Evolutionary conservation across 225 moss, liverwort and hornwort genomes (phyloP).

Genomic region (Rhytidiadelphus loreus): DNA sequence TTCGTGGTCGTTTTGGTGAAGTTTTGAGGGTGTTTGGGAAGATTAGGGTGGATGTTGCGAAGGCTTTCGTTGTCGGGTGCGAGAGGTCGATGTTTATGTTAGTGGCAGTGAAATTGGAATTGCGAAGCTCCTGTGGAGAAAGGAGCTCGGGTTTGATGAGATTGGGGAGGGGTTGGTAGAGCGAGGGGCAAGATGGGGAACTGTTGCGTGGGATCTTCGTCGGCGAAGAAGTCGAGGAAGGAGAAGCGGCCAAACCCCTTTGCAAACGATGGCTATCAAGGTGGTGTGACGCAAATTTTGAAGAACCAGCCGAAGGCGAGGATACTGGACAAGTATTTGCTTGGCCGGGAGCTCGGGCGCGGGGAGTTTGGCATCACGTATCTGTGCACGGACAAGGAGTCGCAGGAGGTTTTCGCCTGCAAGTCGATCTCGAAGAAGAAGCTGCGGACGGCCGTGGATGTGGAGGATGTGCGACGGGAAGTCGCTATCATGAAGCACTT

Average conservation of each 20-base stretch:
- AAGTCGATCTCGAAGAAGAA: constrained; percentile 89
- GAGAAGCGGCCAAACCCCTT: constrained; percentile 55
- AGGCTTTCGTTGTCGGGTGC: background rate
- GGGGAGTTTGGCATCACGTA: constrained; percentile 94
- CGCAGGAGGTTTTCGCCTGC: constrained; percentile 64
- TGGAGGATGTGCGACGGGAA: constrained; percentile 89
- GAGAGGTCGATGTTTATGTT: background rate
- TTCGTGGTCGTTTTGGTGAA: background rate
- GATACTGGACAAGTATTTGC: constrained; percentile 58
- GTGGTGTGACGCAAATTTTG: constrained; percentile 42
- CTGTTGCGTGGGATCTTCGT: constrained; percentile 68
- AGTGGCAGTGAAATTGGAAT: background rate
- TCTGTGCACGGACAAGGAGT: constrained; percentile 80
- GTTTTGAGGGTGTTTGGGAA: background rate
- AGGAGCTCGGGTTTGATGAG: constrained; percentile 9
- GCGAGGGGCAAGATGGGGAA: constrained; percentile 54
- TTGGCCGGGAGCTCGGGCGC: constrained; percentile 86
- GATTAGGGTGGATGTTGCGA: constrained; percentile 2
- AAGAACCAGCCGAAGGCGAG: constrained; percentile 44
- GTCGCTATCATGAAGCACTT: constrained; percentile 78
- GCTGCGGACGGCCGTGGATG: constrained; percentile 68
- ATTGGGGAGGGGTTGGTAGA: background rate
- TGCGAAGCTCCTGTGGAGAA: background rate
- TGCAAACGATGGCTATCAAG: constrained; percentile 39
- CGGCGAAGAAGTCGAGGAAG: constrained; percentile 54